Evolutionary conservation across 1,284 basidiomycete species (phyloP), one percentile per base, ranked within the genome.

Genomic region (Microbotryum intermedium): DNA sequence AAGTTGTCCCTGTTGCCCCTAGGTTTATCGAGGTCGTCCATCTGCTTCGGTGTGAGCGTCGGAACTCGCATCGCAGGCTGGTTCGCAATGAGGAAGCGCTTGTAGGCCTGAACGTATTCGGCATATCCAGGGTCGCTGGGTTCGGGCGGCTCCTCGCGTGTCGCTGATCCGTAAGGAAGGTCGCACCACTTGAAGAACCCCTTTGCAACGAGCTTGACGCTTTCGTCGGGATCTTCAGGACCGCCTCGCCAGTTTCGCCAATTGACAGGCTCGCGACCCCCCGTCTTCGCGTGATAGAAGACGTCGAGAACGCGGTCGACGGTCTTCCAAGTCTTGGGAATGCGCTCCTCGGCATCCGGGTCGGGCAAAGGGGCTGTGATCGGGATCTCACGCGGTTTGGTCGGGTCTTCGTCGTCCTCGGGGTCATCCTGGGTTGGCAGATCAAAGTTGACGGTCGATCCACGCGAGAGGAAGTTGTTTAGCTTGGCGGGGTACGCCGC

Each of bases 381-480:
- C 59, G 26, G 60, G 50, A 44, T 28, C 45, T 47, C 21, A 39
- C 29, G 34, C 34, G 13, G 34, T 39, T 39, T 39, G 26, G 21
- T 52, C 51, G 21, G 53, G 52, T 55, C 58, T 39, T 39, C 58
- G 11, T 67, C 66, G 20, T 68, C 66, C 8, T 44, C 30, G 4
- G 59, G 52, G 43, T 68, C 64, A 20, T 59, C 64, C 28, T 57
- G 58, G 2, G 57, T 25, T 6, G 58, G 49, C 11, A 48, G 20
- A n/a, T 68, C 64, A 57, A 68, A 64, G 6, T 28, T 50, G n/a
- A 90, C 80, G 67, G 80, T 82, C 0, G 86, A 77, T 2, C 90
- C 90, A 21, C 79, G 78, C 8, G 74, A 69, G 39, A 94, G 78
- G 74, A 94, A 97, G 72, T 88, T 82, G 65, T 84, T 83, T 58